These are phyloP conservation scores for Wickerhamomyces subpelliculosus DNA, from an alignment of 805 yeast genomes.

Conservation along the genomic window DNA sequence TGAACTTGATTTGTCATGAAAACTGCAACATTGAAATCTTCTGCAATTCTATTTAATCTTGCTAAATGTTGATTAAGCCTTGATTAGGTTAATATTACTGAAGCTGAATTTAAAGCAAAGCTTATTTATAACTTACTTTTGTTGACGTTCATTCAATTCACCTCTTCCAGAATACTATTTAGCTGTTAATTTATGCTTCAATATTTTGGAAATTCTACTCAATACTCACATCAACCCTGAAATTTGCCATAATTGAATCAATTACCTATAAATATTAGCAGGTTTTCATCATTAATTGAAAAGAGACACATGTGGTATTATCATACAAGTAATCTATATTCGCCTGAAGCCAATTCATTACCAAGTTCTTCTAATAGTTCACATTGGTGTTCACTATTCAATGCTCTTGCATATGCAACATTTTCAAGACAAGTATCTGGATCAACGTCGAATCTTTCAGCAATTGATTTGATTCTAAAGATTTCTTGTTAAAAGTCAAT, in stretches of 20 bases:
- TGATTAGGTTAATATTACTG: background rate
- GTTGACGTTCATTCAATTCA: slow-evolving; percentile 70
- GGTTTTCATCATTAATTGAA: background rate
- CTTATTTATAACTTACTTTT: slow-evolving; percentile 43
- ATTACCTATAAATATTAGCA: slow-evolving; percentile 27
- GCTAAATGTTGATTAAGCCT: slow-evolving; percentile 46
- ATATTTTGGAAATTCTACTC: background rate
- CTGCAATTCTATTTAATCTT: slow-evolving; percentile 53
- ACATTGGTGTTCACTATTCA: slow-evolving; percentile 74
- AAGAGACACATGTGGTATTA: background rate
- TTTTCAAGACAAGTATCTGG: slow-evolving; percentile 64
- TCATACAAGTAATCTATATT: slow-evolving; percentile 48
- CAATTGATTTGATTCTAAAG: slow-evolving; percentile 51
- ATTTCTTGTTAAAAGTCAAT: no score
- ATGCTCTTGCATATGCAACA: slow-evolving; percentile 69
- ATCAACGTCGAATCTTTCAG: slow-evolving; percentile 61
- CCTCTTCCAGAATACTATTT: slow-evolving; percentile 63
- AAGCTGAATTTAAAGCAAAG: slow-evolving; percentile 28
- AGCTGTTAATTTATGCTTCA: background rate
- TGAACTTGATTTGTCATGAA: slow-evolving; percentile 75
- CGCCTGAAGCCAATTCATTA: slow-evolving; percentile 58
- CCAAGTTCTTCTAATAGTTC: slow-evolving; percentile 66
- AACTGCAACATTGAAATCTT: slow-evolving; percentile 72
- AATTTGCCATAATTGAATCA: slow-evolving; percentile 75
- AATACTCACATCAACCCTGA: slow-evolving; percentile 54